These are phyloP conservation scores for Diaporthe destruens DNA, from an alignment of 2,329 filamentous ascomycete genomes.

Conservation along the genomic window DNA sequence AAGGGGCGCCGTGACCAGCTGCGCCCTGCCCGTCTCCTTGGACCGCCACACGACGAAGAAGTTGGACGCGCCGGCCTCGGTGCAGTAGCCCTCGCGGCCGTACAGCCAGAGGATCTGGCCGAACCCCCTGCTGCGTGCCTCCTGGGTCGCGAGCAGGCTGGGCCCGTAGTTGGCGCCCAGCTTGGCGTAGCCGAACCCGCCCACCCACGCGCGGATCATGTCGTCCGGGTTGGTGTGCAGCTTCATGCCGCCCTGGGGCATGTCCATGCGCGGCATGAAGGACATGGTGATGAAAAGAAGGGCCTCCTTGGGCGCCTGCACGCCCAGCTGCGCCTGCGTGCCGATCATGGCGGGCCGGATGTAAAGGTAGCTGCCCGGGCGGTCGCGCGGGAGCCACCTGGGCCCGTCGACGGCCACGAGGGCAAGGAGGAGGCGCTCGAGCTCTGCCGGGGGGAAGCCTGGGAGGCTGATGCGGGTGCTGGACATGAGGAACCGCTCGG, in stretches of 20 bases:
- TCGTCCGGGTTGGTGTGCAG: constrained; percentile 85
- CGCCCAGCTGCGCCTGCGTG: constrained; percentile 82
- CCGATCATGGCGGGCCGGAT: constrained; percentile 90
- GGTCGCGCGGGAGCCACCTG: constrained; percentile 82
- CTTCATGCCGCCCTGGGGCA: constrained; percentile 70
- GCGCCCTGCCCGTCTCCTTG: constrained; percentile 68
- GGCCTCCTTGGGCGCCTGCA: constrained; percentile 84
- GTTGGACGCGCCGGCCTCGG: constrained; percentile 92
- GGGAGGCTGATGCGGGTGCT: constrained; percentile 79
- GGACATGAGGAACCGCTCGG: constrained; percentile 72
- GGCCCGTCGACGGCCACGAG: constrained; percentile 80
- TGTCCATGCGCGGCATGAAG: constrained; percentile 70
- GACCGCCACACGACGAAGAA: constrained; percentile 88
- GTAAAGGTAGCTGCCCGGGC: constrained; percentile 81
- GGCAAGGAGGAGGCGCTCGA: constrained; percentile 79
- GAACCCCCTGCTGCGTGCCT: constrained; percentile 80
- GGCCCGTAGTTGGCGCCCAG: constrained; percentile 95
- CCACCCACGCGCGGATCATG: constrained; percentile 91
- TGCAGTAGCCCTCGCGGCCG: constrained; percentile 80
- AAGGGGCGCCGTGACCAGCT: constrained; percentile 87
- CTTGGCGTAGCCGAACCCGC: constrained; percentile 92
- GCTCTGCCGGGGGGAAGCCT: constrained; percentile 75
- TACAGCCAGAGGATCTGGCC: constrained; percentile 97
- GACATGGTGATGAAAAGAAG: constrained; percentile 85
- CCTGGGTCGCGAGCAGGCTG: constrained; percentile 80